Evolutionary conservation across 768 basidiomycete species (phyloP), one percentile per base, ranked within the genome.

Genomic region (Lactarius indigo): DNA sequence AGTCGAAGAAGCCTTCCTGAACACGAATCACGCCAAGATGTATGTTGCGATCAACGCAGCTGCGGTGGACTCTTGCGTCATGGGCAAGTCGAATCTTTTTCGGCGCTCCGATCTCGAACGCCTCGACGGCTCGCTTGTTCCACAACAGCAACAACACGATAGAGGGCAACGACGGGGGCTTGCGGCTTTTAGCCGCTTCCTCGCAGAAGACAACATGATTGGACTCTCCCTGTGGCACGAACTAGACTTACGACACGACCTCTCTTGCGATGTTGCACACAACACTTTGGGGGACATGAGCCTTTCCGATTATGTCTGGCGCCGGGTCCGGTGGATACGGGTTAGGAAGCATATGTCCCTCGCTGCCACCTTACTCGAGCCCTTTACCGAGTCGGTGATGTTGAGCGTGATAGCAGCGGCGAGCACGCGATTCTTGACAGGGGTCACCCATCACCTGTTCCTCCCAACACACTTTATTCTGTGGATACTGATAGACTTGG

Each of bases 141-240:
- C 20, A 72, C 68, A 77, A 42, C 69, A 72, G 50, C 50, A 6
- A 26, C 70, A 71, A 13, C 68, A 69, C 18, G 64, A 65, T 15
- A 47, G 57, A 74, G 59, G 73, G 79, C 74, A 73, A 74, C 76
- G 71, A 63, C 67, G 71, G 54, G 95, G 95, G 1, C 81, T 99
- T 28, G 81, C 85, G 9, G 89, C 86, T 0, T 98, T 98, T 69
- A 90, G 89, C 0, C 86, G 89, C 15, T 98, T 90, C 77, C 83
- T 98, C 52, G 96, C 97, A 0, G 97, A 99, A 77, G 97, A 99
- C 79, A 98, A 98, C 78, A 96, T 93, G 92, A 96, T 99, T 64
- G 97, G 88, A 20, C 81, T 86, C 57, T 86, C 92, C 1, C 79
- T 99, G 15, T 98, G 95, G 97, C 93, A 98, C 75, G 93, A 98